Percentiles rank a stretch among this genome's conserved stretches.
phyloP scores from a whole-genome alignment of 345 rosid species.

The Heritiera fomes region DNA sequence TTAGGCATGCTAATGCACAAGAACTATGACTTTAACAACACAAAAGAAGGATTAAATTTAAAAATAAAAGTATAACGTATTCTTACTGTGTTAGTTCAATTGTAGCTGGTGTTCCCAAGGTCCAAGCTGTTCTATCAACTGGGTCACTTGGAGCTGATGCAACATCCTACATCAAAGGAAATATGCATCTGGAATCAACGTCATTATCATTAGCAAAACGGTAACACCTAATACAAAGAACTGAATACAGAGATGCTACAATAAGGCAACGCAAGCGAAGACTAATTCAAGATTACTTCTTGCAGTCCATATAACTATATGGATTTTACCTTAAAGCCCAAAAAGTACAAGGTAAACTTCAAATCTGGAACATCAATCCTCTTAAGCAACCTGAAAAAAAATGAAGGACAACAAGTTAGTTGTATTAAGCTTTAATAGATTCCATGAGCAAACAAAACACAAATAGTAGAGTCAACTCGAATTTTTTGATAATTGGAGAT shows the following conservation, averaged over 20 bases:
- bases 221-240: neutral
- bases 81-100: constrained; percentile 90
- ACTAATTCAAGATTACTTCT: neutral
- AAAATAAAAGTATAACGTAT: neutral
- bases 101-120: constrained; percentile 74
- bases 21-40: constrained; percentile 1
- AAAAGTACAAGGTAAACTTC: constrained; percentile 87
- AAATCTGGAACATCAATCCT: constrained; percentile 85
- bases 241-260: neutral
- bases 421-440: constrained; percentile 18
- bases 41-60: constrained; percentile 1
- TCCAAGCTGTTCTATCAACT: constrained; percentile 83
- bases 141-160: constrained; percentile 72
- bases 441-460: neutral
- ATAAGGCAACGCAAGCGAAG: neutral
- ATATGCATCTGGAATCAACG: neutral
- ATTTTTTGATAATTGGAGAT: no score
- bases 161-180: constrained; percentile 50
- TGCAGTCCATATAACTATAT: neutral
- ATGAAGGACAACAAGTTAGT: neutral
- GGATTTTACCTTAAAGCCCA: constrained; percentile 83
- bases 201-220: neutral
- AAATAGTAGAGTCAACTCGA: neutral
- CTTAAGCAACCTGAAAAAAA: constrained; percentile 68
- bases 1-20: constrained; percentile 11